A percentile compares a stretch with the other conserved stretches of the same genome.
phyloP scores from a whole-genome alignment of 495 filamentous ascomycete genomes.

The Lophiotrema nucula region DNA sequence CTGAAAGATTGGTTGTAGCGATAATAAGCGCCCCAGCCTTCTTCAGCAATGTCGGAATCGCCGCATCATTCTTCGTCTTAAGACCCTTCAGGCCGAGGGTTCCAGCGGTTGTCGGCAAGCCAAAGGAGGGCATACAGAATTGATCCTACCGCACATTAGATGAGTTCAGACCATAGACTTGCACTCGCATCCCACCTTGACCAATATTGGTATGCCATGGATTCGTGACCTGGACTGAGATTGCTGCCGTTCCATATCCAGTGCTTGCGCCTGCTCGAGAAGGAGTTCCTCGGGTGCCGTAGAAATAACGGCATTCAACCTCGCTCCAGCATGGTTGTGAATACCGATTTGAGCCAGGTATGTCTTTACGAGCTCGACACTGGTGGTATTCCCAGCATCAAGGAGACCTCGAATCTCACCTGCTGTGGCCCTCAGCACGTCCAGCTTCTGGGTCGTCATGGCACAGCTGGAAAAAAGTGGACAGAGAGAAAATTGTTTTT shows the following conservation, averaged over 20 bases:
- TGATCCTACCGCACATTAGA: background rate
- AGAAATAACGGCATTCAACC: background rate
- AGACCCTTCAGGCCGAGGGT: background rate
- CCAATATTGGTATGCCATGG: slow-evolving; percentile 6
- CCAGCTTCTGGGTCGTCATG: no score
- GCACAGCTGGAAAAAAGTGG: no score
- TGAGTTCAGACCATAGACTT: background rate
- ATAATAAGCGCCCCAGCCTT: background rate
- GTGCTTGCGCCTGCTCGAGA: background rate
- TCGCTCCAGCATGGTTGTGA: background rate
- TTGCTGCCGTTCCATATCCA: background rate
- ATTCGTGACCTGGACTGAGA: background rate
- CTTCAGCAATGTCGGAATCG: background rate
- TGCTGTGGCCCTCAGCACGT: slow-evolving; percentile 3
- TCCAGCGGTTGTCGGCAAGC: slow-evolving; percentile 5
- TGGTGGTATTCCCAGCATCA: background rate
- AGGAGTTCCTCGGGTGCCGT: background rate
- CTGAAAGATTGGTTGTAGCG: background rate
- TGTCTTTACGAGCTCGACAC: background rate
- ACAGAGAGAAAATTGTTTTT: no score
- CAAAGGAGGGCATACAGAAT: background rate
- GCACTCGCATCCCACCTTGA: background rate
- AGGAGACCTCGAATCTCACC: background rate
- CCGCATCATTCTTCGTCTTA: background rate
- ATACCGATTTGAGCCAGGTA: background rate